Conservation (phyloP, 2,329 filamentous ascomycete genomes). For the Trichoderma koningiopsis region DNA sequence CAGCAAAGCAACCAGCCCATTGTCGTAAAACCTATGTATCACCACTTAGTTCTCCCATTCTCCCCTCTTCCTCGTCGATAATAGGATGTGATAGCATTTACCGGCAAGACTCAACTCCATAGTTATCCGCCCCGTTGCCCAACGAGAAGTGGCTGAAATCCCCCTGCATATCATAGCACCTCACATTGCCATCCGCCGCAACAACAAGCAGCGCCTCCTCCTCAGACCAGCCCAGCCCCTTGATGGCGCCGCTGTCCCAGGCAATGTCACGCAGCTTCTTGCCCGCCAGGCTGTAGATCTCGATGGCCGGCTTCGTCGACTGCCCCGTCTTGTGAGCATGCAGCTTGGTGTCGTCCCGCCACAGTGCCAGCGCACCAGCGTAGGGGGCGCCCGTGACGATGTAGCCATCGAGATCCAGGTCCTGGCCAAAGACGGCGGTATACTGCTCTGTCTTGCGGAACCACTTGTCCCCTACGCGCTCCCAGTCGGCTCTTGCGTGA, state of each 20-base stretch:
- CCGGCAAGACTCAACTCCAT: slow-evolving; percentile 82
- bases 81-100: slow-evolving; percentile 30
- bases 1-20: slow-evolving; percentile 89
- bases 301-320: slow-evolving; percentile 78
- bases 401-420: slow-evolving; percentile 94
- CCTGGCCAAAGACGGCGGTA: slow-evolving; percentile 87
- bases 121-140: slow-evolving; percentile 85
- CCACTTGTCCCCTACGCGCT: slow-evolving; percentile 88
- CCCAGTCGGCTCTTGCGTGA: slow-evolving; percentile 85
- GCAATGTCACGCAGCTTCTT: slow-evolving; percentile 82
- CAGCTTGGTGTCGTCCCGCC: slow-evolving; percentile 85
- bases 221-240: slow-evolving; percentile 92
- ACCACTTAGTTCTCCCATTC: slow-evolving; percentile 7
- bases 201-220: slow-evolving; percentile 90
- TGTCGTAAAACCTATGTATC: slow-evolving; percentile 69
- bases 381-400: slow-evolving; percentile 89
- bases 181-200: slow-evolving; percentile 84
- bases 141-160: slow-evolving; percentile 95
- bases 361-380: slow-evolving; percentile 89
- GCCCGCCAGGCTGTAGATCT: slow-evolving; percentile 91
- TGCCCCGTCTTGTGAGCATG: slow-evolving; percentile 74
- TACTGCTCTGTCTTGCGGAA: slow-evolving; percentile 95
- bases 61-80: background rate
- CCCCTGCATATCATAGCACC: slow-evolving; percentile 89
- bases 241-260: slow-evolving; percentile 89